These are phyloP conservation scores for Beauveria australis DNA, from an alignment of 2,329 filamentous ascomycete genomes.

Conservation along the genomic window DNA sequence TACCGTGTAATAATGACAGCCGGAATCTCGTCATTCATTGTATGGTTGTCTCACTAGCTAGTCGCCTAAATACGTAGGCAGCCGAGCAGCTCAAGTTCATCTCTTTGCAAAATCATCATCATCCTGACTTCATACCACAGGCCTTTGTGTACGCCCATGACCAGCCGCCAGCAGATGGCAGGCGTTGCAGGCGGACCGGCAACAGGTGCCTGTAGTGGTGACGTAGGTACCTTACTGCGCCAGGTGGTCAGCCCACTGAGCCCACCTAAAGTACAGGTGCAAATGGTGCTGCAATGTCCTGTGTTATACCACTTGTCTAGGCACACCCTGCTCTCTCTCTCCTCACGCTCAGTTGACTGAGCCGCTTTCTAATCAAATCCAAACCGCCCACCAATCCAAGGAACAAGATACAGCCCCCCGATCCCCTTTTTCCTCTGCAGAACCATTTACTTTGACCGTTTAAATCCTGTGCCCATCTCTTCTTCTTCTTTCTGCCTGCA, in stretches of 20 bases:
- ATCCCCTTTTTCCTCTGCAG: not conserved
- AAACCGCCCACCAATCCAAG: not conserved
- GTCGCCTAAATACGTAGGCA: not conserved
- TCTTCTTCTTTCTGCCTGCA: not conserved
- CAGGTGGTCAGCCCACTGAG: no score
- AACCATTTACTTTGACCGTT: not conserved
- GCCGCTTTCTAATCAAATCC: constrained; percentile 3
- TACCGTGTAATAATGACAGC: not conserved
- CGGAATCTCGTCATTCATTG: not conserved
- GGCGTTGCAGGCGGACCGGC: not conserved
- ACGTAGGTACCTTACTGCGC: not conserved
- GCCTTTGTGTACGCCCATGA: not conserved
- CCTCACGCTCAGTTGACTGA: not conserved
- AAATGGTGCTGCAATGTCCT: not conserved
- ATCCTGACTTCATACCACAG: not conserved
- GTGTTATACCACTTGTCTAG: not conserved
- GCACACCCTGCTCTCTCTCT: not conserved
- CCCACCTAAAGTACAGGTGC: not conserved
- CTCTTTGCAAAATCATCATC: not conserved
- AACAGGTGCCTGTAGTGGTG: not conserved
- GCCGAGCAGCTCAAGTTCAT: no score
- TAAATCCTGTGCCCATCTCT: not conserved
- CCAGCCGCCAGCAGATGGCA: not conserved
- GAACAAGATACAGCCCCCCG: not conserved
- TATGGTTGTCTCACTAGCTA: not conserved